phyloP scores from a whole-genome alignment of 208 protist genomes.

The Leishmania amazonensis region DNA sequence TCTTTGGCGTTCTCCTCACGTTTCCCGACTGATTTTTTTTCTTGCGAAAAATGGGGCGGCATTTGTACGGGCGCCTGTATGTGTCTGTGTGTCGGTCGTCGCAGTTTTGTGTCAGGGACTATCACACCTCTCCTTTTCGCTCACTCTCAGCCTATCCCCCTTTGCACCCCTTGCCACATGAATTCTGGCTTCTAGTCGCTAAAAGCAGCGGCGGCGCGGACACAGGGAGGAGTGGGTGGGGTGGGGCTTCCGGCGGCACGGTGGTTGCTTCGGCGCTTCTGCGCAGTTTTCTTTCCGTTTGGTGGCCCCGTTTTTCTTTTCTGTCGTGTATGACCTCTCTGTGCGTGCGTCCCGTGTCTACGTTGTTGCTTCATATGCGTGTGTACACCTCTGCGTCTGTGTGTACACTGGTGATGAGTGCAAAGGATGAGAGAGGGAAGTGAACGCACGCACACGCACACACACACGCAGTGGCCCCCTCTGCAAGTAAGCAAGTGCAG shows the following conservation, averaged over 20 bases:
- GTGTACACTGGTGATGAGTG: not conserved
- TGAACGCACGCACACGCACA: no score
- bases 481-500: not conserved
- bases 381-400: not conserved
- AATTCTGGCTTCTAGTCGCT: not conserved
- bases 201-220: not conserved
- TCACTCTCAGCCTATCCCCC: not conserved
- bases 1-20: not conserved
- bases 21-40: not conserved
- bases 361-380: not conserved
- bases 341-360: not conserved
- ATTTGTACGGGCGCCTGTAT: not conserved
- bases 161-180: not conserved
- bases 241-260: not conserved
- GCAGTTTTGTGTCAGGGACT: not conserved
- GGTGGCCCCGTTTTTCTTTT: not conserved
- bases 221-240: not conserved
- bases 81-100: not conserved
- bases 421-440: not conserved
- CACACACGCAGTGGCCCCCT: not conserved
- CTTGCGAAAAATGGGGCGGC: not conserved
- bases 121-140: not conserved
- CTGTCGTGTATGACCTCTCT: not conserved
- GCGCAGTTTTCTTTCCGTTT: not conserved
- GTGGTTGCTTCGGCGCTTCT: not conserved